Conservation (phyloP, 2,329 filamentous ascomycete species). For the Colletotrichum tanaceti region DNA sequence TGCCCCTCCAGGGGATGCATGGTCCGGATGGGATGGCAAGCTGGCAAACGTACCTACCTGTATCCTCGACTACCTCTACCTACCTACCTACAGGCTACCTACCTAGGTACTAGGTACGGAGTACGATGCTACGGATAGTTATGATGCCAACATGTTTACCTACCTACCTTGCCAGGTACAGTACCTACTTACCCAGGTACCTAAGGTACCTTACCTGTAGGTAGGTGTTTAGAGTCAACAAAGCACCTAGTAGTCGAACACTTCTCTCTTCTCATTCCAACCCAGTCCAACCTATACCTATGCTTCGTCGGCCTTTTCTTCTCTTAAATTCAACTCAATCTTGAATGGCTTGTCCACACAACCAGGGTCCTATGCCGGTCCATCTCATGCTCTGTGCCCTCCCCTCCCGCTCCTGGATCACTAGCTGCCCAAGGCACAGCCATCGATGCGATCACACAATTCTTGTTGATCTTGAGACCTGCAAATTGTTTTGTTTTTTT, state of each 20-base stretch:
- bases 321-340: neutral
- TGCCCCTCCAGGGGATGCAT: neutral
- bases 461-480: slow-evolving; percentile 5
- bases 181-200: too few relatives aligned
- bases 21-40: too few relatives aligned
- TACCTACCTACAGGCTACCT: too few relatives aligned
- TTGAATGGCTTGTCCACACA: neutral
- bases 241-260: too few relatives aligned
- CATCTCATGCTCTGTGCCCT: slow-evolving; percentile 9
- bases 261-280: neutral
- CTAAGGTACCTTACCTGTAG: neutral
- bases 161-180: too few relatives aligned
- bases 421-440: slow-evolving; percentile 3
- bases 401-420: neutral
- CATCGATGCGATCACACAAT: slow-evolving; percentile 5
- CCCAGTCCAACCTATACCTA: neutral
- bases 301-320: neutral
- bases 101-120: too few relatives aligned
- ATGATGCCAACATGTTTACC: too few relatives aligned
- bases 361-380: neutral
- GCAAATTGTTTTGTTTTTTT: neutral
- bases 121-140: too few relatives aligned
- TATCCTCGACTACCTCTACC: too few relatives aligned
- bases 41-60: too few relatives aligned
- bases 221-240: too few relatives aligned